Evolutionary conservation across 768 basidiomycete genomes (phyloP), one percentile per base, ranked within the genome.

Genomic region (Leccinum variicolor): DNA sequence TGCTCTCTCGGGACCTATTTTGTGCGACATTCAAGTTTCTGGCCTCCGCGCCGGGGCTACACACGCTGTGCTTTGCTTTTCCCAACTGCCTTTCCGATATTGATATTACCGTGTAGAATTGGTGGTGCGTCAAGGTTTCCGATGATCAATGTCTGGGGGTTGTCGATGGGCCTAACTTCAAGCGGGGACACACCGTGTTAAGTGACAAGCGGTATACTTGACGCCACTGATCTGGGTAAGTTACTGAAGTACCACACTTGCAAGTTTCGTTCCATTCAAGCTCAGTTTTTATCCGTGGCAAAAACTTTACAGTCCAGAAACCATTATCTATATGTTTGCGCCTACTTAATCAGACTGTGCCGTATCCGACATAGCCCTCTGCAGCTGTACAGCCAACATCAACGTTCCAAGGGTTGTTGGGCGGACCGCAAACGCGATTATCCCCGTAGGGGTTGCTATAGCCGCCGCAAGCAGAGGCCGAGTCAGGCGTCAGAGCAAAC

Each of bases 351-450:
- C 31, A 33, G 31, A 33, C 31, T 17, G 36, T 39, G 8, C 36
- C 8, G n/a, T 41, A 41, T 19, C n/a, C n/a, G n/a, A 36, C 34
- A 36, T 36, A 36, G 15, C 6, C 52, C 11, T 60, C 25, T n/a
- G 59, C 36, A 6, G 29, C 29, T 3, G 39, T 53, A 26, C 59
- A 60, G 4, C n/a, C 19, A 6, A 25, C 15, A 0, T 4, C 45
- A 7, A 39, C 3, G 39, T 50, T 48, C 52, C 57, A 61, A 43
- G 58, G 60, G 28, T 61, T 15, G 41, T 59, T 60, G 19, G 2
- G 26, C 17, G 48, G 47, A 23, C 47, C 19, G 13, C 59, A 58
- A 33, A 10, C 10, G 29, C 11, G 10, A 29, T 60, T 60, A 26
- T 50, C 57, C 10, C 54, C 60, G 8, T 54, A 50, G 10, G 51